Conservation (phyloP, 148 eudicot genomes). For the Nyssa sinensis region DNA sequence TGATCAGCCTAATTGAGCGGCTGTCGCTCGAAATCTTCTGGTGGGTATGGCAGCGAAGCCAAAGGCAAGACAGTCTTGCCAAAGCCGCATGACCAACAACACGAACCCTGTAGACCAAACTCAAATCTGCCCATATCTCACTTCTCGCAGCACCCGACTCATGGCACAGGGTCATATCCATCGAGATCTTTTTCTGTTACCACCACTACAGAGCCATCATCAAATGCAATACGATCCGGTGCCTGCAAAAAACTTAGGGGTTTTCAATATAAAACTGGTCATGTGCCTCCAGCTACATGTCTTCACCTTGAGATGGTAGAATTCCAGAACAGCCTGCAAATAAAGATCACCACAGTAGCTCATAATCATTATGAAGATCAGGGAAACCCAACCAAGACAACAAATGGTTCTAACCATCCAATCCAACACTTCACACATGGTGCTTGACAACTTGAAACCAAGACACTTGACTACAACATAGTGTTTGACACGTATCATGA, state of each 20-base stretch:
- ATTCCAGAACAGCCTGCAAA: conserved; percentile 71
- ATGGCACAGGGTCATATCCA: conserved; percentile 46
- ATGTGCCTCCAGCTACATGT: conserved; percentile 1
- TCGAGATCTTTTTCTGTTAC: conserved; percentile 66
- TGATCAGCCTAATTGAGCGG: conserved; percentile 38
- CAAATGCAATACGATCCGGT: conserved; percentile 48
- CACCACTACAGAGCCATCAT: conserved; percentile 67
- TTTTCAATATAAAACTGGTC: conserved; percentile 21
- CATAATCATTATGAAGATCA: no score
- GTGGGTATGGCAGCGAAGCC: conserved; percentile 50
- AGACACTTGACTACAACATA: neutral
- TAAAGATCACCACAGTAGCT: no score
- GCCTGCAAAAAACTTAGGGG: conserved; percentile 22
- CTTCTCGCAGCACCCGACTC: conserved; percentile 20
- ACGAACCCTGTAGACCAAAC: conserved; percentile 51
- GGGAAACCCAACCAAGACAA: no score
- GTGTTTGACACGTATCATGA: neutral
- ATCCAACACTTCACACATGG: conserved; percentile 10
- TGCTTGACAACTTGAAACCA: neutral
- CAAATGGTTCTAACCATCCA: neutral
- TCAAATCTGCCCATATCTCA: conserved; percentile 41
- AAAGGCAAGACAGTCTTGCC: conserved; percentile 61
- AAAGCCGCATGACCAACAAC: conserved; percentile 63
- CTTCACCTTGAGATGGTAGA: conserved; percentile 39
- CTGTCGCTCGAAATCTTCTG: conserved; percentile 42